Evolutionary conservation across 2,329 filamentous ascomycete species (phyloP).

Genomic region (Colletotrichum tamarilloi): DNA sequence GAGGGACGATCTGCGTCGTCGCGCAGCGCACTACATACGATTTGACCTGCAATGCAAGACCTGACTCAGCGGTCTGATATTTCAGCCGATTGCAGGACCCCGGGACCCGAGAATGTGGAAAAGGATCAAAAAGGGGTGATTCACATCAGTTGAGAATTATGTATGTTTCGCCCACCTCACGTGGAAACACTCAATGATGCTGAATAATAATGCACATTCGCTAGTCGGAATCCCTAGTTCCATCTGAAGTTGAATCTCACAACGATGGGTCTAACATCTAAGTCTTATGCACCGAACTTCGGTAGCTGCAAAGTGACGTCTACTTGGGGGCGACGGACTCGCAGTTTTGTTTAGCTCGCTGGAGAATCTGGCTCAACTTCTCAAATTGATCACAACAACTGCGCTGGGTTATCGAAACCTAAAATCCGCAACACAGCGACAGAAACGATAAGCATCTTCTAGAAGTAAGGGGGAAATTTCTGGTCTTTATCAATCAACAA

Average conservation of each 20-base stretch:
- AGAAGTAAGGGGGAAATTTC: background rate
- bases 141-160: background rate
- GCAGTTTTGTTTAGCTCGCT: background rate
- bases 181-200: conserved; percentile 15
- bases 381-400: no score
- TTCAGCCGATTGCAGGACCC: conserved; percentile 8
- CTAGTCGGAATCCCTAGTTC: background rate
- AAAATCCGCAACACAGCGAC: background rate
- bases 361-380: background rate
- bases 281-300: background rate
- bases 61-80: conserved; percentile 21
- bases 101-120: background rate
- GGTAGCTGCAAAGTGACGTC: background rate
- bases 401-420: no score
- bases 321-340: background rate
- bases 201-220: background rate
- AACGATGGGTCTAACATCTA: background rate
- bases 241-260: background rate
- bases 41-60: background rate
- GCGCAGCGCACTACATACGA: background rate
- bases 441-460: background rate
- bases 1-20: background rate
- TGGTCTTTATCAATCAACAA: background rate
- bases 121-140: background rate
- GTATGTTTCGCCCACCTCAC: background rate